These are phyloP conservation scores for Nepenthes mirabilis DNA, from an alignment of 148 eudicot species.

Conservation along the genomic window DNA sequence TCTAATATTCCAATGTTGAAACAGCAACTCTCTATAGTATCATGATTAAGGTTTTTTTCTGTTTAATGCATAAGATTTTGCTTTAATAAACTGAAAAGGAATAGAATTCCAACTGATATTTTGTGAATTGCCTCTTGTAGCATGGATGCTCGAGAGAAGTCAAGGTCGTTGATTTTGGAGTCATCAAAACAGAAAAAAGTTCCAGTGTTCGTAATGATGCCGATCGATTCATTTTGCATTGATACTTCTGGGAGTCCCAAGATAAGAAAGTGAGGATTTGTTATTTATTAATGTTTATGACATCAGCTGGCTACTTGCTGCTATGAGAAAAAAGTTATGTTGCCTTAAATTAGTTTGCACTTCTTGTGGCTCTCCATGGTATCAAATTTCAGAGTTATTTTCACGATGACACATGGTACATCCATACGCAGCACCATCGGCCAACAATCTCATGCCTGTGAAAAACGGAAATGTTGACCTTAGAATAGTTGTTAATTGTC, in stretches of 20 bases:
- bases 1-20: no score
- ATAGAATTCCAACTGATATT: conserved; percentile 4
- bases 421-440: no score
- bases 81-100: neutral
- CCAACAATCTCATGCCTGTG: no score
- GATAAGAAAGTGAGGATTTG: conserved; percentile 29
- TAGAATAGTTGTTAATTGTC: no score
- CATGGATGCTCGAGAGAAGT: conserved; percentile 56
- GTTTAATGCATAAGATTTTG: no score
- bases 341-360: neutral
- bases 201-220: conserved; percentile 59
- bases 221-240: conserved; percentile 34
- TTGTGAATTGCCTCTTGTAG: conserved; percentile 20
- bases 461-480: no score
- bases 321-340: neutral
- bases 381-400: no score
- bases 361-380: no score
- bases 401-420: no score
- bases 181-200: conserved; percentile 44
- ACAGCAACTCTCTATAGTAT: no score
- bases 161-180: conserved; percentile 28
- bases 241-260: conserved; percentile 38
- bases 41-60: no score
- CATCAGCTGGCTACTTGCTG: neutral
- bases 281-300: neutral